Evolutionary conservation across 1,139 yeast species (phyloP).

Genomic region (Arxiozyma telluris): DNA sequence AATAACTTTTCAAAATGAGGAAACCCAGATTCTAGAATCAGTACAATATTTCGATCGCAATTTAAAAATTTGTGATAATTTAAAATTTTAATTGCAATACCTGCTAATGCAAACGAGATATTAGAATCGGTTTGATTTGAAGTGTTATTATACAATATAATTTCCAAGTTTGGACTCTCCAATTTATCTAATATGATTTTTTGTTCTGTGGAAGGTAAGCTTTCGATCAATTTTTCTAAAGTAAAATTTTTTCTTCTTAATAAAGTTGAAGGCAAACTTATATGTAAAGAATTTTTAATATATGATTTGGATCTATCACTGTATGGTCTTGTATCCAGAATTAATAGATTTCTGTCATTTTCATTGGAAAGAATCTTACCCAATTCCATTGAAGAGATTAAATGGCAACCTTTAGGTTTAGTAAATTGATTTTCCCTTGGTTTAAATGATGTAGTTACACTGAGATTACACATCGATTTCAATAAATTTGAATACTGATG

Average conservation of each 20-base stretch:
- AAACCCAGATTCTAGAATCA: constrained; percentile 33
- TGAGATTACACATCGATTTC: neutral
- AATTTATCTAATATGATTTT: constrained; percentile 17
- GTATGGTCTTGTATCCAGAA: constrained; percentile 65
- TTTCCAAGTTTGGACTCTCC: constrained; percentile 16
- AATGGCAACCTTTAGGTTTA: constrained; percentile 16
- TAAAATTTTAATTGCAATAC: constrained; percentile 42
- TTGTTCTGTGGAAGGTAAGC: constrained; percentile 33
- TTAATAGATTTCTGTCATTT: constrained; percentile 22
- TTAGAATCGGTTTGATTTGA: constrained; percentile 21
- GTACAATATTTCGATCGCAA: constrained; percentile 22
- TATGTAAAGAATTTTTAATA: constrained; percentile 49
- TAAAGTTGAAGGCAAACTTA: constrained; percentile 71
- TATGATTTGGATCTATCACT: constrained; percentile 50
- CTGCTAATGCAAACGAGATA: constrained; percentile 36
- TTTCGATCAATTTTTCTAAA: constrained; percentile 37
- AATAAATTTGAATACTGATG: constrained; percentile 1
- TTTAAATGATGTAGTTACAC: neutral
- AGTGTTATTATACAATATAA: constrained; percentile 33
- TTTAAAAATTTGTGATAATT: constrained; percentile 4
- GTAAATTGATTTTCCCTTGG: constrained; percentile 10
- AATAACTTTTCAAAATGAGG: constrained; percentile 25
- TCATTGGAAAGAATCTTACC: constrained; percentile 10
- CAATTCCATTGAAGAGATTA: constrained; percentile 18
- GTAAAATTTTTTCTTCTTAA: constrained; percentile 60